Evolutionary conservation across 768 basidiomycete genomes (phyloP).

Genomic region (Suillus variegatus): DNA sequence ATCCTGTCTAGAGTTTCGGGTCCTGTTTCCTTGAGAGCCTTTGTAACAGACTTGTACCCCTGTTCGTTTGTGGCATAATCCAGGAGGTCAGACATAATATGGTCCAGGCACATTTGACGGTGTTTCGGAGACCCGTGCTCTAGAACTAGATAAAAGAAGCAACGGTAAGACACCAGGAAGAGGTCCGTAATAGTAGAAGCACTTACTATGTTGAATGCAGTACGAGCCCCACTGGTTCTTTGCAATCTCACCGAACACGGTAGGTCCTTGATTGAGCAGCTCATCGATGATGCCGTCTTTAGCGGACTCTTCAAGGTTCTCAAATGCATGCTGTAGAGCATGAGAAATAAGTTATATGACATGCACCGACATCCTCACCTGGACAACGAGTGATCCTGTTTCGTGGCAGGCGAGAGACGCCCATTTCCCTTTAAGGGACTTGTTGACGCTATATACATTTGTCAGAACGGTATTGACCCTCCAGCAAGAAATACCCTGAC

Average conservation of each 20-base stretch:
- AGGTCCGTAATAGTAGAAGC: neutral
- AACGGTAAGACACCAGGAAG: constrained; percentile 8
- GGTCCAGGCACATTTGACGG: constrained; percentile 74
- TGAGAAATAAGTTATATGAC: constrained; percentile 13
- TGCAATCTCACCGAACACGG: constrained; percentile 71
- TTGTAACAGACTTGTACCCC: constrained; percentile 85
- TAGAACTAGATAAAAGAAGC: constrained; percentile 50
- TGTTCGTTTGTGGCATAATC: constrained; percentile 83
- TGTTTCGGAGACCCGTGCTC: constrained; percentile 83
- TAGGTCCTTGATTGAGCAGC: constrained; percentile 69
- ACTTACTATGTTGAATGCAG: constrained; percentile 82
- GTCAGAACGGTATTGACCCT: constrained; percentile 1
- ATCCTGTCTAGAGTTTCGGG: constrained; percentile 73
- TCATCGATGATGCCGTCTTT: constrained; percentile 87
- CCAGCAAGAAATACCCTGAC: constrained; percentile 44
- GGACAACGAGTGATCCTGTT: constrained; percentile 86
- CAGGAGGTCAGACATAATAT: constrained; percentile 72
- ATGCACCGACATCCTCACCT: constrained; percentile 45
- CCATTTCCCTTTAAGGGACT: constrained; percentile 86
- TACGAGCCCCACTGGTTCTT: constrained; percentile 92
- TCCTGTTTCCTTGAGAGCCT: constrained; percentile 84
- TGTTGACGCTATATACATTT: constrained; percentile 66
- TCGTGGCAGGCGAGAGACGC: constrained; percentile 88
- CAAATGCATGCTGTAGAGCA: constrained; percentile 68
- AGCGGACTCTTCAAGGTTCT: constrained; percentile 80